phyloP scores from a whole-genome alignment of 1,139 yeast genomes.

The Pichia kudriavzevii region DNA sequence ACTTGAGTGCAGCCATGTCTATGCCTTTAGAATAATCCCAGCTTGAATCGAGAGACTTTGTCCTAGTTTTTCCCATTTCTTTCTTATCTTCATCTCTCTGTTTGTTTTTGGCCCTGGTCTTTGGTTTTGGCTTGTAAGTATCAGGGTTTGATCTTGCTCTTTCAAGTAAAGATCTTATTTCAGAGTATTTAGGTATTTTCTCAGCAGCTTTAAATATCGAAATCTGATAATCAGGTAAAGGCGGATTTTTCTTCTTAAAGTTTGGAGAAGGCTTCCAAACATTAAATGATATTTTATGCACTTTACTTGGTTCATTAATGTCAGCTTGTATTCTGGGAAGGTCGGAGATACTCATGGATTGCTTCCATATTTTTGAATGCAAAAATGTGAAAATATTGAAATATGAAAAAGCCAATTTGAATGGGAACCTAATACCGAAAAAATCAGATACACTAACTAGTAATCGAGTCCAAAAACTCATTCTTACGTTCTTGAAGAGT shows the following conservation, averaged over 20 bases:
- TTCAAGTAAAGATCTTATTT: slow-evolving; percentile 32
- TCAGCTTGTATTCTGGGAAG: too few species aligned
- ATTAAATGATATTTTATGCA: slow-evolving; percentile 37
- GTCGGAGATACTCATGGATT: too few species aligned
- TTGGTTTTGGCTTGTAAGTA: slow-evolving; percentile 8
- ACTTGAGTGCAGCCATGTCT: slow-evolving; percentile 29
- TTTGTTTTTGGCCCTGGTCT: slow-evolving; percentile 16
- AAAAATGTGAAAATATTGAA: slow-evolving; percentile 15
- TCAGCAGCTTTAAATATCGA: slow-evolving; percentile 47
- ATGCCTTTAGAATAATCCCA: slow-evolving; percentile 17
- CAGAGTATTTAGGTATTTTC: slow-evolving; percentile 45
- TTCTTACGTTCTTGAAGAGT: slow-evolving; percentile 8
- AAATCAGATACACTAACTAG: slow-evolving; percentile 6
- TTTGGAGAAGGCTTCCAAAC: slow-evolving; percentile 80
- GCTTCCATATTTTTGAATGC: slow-evolving; percentile 9
- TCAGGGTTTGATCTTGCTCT: slow-evolving; percentile 20
- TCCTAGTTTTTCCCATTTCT: too few species aligned
- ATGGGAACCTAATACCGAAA: slow-evolving; percentile 13
- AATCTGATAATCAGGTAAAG: slow-evolving; percentile 69
- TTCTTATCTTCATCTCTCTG: slow-evolving; percentile 16
- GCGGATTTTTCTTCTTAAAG: slow-evolving; percentile 65
- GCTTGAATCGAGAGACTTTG: slow-evolving; percentile 26
- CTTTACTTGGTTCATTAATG: too few species aligned
- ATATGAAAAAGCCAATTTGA: slow-evolving; percentile 13
- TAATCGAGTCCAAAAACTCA: slow-evolving; percentile 13